Percentiles rank a stretch among this genome's conserved stretches.
Conservation (phyloP, 2,329 filamentous ascomycete genomes). For the Cordyceps javanica region DNA sequence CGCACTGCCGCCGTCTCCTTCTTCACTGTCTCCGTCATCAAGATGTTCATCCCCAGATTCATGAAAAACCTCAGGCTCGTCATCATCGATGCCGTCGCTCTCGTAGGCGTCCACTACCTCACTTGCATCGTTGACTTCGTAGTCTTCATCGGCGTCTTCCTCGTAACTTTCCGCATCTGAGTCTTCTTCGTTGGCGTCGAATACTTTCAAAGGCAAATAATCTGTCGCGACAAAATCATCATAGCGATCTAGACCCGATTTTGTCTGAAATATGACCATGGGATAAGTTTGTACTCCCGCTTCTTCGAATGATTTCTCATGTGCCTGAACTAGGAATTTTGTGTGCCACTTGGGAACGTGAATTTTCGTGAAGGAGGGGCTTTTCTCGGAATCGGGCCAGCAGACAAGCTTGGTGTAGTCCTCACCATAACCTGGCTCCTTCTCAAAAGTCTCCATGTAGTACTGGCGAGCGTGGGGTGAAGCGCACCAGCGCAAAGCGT, state of each 20-base stretch:
- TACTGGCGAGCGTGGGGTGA: conserved; percentile 25
- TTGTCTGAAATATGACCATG: conserved; percentile 25
- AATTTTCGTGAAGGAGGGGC: conserved; percentile 24
- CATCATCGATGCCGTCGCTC: conserved; percentile 34
- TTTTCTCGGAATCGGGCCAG: conserved; percentile 28
- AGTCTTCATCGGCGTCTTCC: conserved; percentile 16
- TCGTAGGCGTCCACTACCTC: conserved; percentile 28
- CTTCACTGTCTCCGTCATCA: conserved; percentile 17
- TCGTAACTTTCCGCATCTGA: not conserved
- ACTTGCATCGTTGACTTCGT: conserved; percentile 11
- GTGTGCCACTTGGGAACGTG: conserved; percentile 17
- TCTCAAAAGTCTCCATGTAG: conserved; percentile 22
- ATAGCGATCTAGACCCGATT: conserved; percentile 15
- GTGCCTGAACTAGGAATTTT: not conserved
- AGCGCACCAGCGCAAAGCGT: conserved; percentile 25
- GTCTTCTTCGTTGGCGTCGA: conserved; percentile 3
- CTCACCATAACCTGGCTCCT: conserved; percentile 19
- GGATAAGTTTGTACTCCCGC: conserved; percentile 22
- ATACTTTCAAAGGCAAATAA: conserved; percentile 8
- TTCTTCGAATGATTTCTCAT: not conserved
- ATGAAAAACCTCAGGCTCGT: conserved; percentile 21
- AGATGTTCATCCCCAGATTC: conserved; percentile 22
- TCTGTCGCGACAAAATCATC: conserved; percentile 14
- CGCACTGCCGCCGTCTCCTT: not conserved
- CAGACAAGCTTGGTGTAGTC: conserved; percentile 22